Base-by-base conservation (phyloP, 805 yeast species). In the Debaryomyces castellii region DNA sequence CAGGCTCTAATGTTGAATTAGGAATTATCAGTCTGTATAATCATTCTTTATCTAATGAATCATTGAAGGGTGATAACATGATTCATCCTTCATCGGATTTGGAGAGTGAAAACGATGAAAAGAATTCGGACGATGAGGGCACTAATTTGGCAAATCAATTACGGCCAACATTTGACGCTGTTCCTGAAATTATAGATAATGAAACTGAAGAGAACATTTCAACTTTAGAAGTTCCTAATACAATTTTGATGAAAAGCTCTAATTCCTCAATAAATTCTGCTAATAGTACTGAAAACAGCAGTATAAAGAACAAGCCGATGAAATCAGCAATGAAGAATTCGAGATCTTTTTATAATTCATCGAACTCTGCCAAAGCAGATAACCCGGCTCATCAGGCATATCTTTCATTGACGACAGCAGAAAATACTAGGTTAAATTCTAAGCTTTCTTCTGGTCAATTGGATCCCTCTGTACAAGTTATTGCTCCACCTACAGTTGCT, bases 351-450 rank as follows among this genome's bases (percentile, higher is more conserved):
- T 57, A 55, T 37, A 51, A 49, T 24, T 35, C 54, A 4, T 30
- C 40, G 16, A 35, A 24, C 14, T 47, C 39, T 12, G 35, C 20
- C 21, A 47, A 28, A 28, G 12, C 24, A 7, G 44, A 32, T 21
- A 67, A 60, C 48, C 72, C 85, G 1, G 87, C 88, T 0, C 78
- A 78, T 22, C 77, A 76, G 48, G 89, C 87, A 0, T 85, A 85
- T 54, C 58, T 85, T 37, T 82, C 88, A 0, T 63, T 84, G 44
- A 76, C 91, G 1, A 87, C 94, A 0, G 91, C 91, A 1, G 90
- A 86, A 57, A 87, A 87, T 60, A 87, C 94, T 0, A 73, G 90
- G 47, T 59, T 85, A 46, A 87, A 87, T 63, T 85, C 92, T 1
- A 76, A 77, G 48, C 60, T 81, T 57, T 74, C 82, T 5, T 54